phyloP scores from a whole-genome alignment of 2,329 filamentous ascomycete species.

The Trichoderma afroharzianum region DNA sequence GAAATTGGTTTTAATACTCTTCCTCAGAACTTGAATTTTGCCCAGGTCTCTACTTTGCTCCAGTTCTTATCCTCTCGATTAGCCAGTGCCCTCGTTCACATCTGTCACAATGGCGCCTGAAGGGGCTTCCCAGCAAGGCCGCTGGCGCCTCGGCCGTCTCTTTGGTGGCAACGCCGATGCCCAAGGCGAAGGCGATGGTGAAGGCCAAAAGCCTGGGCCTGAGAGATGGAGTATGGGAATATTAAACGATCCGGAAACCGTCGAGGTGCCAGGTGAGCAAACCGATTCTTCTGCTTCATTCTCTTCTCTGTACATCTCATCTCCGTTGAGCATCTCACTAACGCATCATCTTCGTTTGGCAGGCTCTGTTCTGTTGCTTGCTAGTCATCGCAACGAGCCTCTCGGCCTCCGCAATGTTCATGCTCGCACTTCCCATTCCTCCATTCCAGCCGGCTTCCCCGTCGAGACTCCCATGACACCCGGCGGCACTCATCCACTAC shows the following conservation, averaged over 20 bases:
- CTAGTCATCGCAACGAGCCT: slow-evolving; percentile 54
- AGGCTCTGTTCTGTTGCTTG: slow-evolving; percentile 58
- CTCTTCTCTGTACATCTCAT: not conserved
- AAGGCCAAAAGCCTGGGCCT: not conserved
- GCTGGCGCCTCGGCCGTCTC: slow-evolving; percentile 1
- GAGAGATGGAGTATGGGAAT: slow-evolving; percentile 70
- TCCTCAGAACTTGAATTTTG: not conserved
- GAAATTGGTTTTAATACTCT: not conserved
- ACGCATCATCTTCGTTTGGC: not conserved
- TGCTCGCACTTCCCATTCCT: slow-evolving; percentile 56
- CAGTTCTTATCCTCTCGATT: not conserved
- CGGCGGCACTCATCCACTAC: slow-evolving; percentile 21
- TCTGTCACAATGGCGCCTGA: not conserved
- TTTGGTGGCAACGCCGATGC: not conserved
- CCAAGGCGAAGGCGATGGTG: not conserved
- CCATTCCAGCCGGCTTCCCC: slow-evolving; percentile 46
- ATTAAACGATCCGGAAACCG: slow-evolving; percentile 72
- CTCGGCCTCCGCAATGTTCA: slow-evolving; percentile 56
- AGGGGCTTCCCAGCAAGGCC: not conserved
- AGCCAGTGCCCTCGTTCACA: not conserved
- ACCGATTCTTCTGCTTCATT: not conserved
- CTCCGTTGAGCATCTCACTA: not conserved
- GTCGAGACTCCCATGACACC: slow-evolving; percentile 34
- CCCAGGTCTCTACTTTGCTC: not conserved
- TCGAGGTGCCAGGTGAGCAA: slow-evolving; percentile 76